phyloP scores from a whole-genome alignment of 2,329 filamentous ascomycete species.

The Endothia cerciana region DNA sequence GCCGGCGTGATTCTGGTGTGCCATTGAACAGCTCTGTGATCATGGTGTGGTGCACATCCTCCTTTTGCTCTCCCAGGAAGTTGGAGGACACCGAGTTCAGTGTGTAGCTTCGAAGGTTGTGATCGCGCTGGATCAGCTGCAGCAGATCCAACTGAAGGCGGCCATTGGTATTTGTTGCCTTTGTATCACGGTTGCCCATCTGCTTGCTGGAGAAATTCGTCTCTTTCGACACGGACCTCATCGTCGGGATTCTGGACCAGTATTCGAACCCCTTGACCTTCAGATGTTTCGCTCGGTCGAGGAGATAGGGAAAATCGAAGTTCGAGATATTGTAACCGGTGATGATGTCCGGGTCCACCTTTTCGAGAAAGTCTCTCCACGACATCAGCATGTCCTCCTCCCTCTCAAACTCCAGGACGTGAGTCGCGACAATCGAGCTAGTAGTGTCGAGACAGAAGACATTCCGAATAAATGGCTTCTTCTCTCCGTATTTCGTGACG shows the following conservation, averaged over 20 bases:
- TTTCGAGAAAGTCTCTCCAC: slow-evolving; percentile 88
- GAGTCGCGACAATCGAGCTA: slow-evolving; percentile 91
- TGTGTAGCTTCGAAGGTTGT: slow-evolving; percentile 95
- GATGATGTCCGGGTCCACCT: slow-evolving; percentile 94
- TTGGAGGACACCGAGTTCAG: slow-evolving; percentile 95
- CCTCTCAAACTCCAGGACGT: slow-evolving; percentile 79
- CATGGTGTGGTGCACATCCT: slow-evolving; percentile 99
- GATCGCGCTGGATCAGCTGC: slow-evolving; percentile 92
- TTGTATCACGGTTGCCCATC: slow-evolving; percentile 94
- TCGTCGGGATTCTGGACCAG: slow-evolving; percentile 78
- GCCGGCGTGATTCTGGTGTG: slow-evolving; percentile 86
- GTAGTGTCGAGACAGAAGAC: slow-evolving; percentile 95
- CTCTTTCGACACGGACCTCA: slow-evolving; percentile 73
- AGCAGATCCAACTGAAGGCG: slow-evolving; percentile 90
- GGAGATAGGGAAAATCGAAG: slow-evolving; percentile 96
- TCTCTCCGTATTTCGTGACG: slow-evolving; percentile 91
- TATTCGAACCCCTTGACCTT: slow-evolving; percentile 81
- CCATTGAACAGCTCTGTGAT: slow-evolving; percentile 98
- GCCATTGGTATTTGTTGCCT: slow-evolving; percentile 92
- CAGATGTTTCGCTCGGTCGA: slow-evolving; percentile 84
- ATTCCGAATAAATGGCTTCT: slow-evolving; percentile 93
- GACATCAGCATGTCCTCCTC: slow-evolving; percentile 90
- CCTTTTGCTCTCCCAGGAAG: slow-evolving; percentile 95
- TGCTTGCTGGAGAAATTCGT: slow-evolving; percentile 96
- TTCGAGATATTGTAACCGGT: slow-evolving; percentile 99